A percentile compares a stretch with the other conserved stretches of the same genome.
Conservation (phyloP, 495 filamentous ascomycete genomes). For the Aspergillus carlsbadensis region DNA sequence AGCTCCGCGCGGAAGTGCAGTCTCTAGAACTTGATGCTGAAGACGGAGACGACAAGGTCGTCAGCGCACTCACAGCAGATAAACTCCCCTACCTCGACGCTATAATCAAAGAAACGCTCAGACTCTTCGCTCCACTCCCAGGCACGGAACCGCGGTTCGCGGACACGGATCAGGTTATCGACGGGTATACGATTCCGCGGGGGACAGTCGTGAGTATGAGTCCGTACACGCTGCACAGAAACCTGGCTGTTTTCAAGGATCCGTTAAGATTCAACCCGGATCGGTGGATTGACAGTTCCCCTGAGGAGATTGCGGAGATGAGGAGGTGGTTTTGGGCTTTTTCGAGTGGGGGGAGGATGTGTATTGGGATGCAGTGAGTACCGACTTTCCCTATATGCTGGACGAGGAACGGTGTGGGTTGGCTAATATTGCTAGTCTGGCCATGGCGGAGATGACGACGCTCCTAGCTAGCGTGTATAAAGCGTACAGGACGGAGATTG, state of each 20-base stretch:
- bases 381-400: not conserved
- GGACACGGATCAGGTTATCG: constrained; percentile 20
- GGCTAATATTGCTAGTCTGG: constrained; percentile 26
- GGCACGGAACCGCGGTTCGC: constrained; percentile 59
- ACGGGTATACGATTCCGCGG: constrained; percentile 47
- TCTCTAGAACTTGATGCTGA: not conserved
- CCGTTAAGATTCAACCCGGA: constrained; percentile 54
- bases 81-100: constrained; percentile 63
- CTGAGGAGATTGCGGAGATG: constrained; percentile 42
- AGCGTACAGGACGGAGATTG: constrained; percentile 28
- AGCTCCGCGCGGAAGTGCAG: constrained; percentile 24
- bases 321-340: constrained; percentile 74
- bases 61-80: constrained; percentile 56
- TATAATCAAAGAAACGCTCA: constrained; percentile 68
- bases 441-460: constrained; percentile 45
- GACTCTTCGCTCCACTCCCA: constrained; percentile 64
- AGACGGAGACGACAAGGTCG: constrained; percentile 15
- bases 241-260: constrained; percentile 50
- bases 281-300: constrained; percentile 48
- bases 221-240: constrained; percentile 63
- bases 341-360: constrained; percentile 74
- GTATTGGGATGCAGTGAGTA: constrained; percentile 60
- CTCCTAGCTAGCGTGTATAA: constrained; percentile 35
- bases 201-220: constrained; percentile 60
- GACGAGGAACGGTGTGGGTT: no score